Percentiles rank a stretch among this genome's conserved stretches.
phyloP scores from a whole-genome alignment of 805 yeast genomes.

The Vanderwaltozyma yarrowii region DNA sequence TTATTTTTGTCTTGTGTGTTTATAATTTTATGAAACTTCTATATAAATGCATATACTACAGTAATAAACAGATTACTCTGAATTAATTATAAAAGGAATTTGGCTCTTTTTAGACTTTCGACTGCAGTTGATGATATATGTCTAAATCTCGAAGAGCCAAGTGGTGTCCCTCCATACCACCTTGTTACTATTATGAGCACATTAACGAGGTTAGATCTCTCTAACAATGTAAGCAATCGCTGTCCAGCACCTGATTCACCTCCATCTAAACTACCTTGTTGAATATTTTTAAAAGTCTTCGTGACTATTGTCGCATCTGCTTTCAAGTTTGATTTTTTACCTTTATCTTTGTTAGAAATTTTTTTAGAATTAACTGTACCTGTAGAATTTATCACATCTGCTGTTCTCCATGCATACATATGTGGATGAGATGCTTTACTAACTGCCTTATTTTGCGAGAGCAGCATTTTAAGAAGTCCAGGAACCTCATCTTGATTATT shows the following conservation, averaged over 20 bases:
- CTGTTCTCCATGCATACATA: slow-evolving; percentile 67
- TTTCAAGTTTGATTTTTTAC: slow-evolving; percentile 2
- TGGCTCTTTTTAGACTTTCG: slow-evolving; percentile 32
- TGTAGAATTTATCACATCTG: slow-evolving; percentile 5
- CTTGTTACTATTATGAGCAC: slow-evolving; percentile 60
- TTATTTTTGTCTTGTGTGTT: too few species aligned
- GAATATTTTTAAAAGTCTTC: slow-evolving; percentile 9
- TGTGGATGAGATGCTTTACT: slow-evolving; percentile 58
- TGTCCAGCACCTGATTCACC: slow-evolving; percentile 73
- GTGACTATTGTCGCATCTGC: not conserved
- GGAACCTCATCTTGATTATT: slow-evolving; percentile 34
- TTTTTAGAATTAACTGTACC: slow-evolving; percentile 1
- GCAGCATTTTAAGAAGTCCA: slow-evolving; percentile 32
- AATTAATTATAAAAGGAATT: slow-evolving; percentile 1
- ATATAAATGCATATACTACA: too few species aligned
- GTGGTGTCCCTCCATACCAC: slow-evolving; percentile 74
- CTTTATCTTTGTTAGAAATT: slow-evolving; percentile 1
- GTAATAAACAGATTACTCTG: too few species aligned
- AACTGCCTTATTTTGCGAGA: slow-evolving; percentile 37
- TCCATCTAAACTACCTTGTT: slow-evolving; percentile 58
- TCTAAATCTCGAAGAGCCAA: slow-evolving; percentile 64
- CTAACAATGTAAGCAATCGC: slow-evolving; percentile 44
- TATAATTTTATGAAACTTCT: too few species aligned
- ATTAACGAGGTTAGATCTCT: slow-evolving; percentile 39
- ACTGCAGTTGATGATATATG: slow-evolving; percentile 50